Evolutionary conservation across 805 yeast genomes (phyloP).

Genomic region (Zygotorulaspora danielsina): DNA sequence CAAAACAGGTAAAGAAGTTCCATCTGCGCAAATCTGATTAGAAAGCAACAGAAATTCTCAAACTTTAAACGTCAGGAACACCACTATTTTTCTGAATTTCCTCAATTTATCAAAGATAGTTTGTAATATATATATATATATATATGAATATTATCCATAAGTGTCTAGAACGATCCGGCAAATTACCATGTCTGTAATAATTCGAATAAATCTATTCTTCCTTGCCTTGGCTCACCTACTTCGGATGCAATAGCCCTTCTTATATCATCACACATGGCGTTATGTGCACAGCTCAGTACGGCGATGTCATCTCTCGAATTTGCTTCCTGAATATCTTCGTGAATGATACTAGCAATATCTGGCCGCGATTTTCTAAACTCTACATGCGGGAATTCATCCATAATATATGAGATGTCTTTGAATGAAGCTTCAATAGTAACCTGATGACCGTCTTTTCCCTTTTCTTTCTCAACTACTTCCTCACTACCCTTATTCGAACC

Average conservation of each 20-base stretch:
- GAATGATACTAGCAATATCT: constrained; percentile 36
- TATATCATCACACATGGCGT: constrained; percentile 48
- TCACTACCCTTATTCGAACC: too few species aligned
- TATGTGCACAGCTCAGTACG: constrained; percentile 53
- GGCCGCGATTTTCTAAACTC: constrained; percentile 46
- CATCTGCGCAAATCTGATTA: too few species aligned
- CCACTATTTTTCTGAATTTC: too few species aligned
- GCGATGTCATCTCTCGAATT: constrained; percentile 39
- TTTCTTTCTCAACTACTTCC: not conserved
- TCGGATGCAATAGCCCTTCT: constrained; percentile 41
- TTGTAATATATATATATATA: too few species aligned
- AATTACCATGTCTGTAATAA: constrained; percentile 29
- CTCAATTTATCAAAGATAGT: too few species aligned
- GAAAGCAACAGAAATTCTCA: too few species aligned
- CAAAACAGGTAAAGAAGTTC: too few species aligned
- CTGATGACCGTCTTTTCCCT: constrained; percentile 7
- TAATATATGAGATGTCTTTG: constrained; percentile 9
- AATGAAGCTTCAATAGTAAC: constrained; percentile 9
- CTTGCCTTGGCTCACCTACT: constrained; percentile 26
- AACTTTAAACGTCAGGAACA: too few species aligned
- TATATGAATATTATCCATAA: too few species aligned
- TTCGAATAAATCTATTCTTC: constrained; percentile 51
- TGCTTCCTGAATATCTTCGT: constrained; percentile 38
- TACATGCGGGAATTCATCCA: constrained; percentile 33
- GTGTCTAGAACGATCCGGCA: too few species aligned